These are phyloP conservation scores for Xylaria sp. DNA, from an alignment of 2,329 filamentous ascomycete genomes.

Conservation along the genomic window DNA sequence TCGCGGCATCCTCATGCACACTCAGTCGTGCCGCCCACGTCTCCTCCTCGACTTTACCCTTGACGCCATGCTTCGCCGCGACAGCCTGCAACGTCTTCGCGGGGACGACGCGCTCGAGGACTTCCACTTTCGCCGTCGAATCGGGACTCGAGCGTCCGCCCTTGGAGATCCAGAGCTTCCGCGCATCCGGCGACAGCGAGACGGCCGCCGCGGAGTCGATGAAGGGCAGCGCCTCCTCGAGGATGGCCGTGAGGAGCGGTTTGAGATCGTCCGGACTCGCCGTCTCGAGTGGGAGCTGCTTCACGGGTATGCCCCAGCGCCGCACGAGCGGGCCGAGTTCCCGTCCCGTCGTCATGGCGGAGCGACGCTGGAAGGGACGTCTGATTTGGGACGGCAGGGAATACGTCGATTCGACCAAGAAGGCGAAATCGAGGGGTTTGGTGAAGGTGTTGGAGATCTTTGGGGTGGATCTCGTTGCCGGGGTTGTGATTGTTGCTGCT, in stretches of 20 bases:
- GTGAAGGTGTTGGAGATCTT: not conserved
- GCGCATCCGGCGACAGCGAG: slow-evolving; percentile 28
- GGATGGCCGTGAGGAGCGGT: slow-evolving; percentile 46
- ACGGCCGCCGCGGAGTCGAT: slow-evolving; percentile 49
- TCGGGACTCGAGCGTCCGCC: slow-evolving; percentile 44
- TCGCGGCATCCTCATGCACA: slow-evolving; percentile 50
- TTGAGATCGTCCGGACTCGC: slow-evolving; percentile 40
- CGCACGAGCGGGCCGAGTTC: slow-evolving; percentile 46
- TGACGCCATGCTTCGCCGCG: slow-evolving; percentile 21
- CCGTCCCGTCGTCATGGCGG: slow-evolving; percentile 20
- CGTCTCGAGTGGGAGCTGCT: slow-evolving; percentile 42
- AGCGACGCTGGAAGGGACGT: not conserved
- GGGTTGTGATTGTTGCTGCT: too few relatives aligned
- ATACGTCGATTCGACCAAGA: not conserved
- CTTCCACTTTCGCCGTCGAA: slow-evolving; percentile 47
- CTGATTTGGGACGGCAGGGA: not conserved
- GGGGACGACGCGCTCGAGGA: slow-evolving; percentile 48
- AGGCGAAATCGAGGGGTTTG: not conserved
- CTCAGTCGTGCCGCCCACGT: slow-evolving; percentile 61
- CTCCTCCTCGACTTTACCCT: slow-evolving; percentile 36
- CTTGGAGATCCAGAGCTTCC: slow-evolving; percentile 48
- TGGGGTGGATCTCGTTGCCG: not conserved
- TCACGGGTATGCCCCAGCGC: slow-evolving; percentile 46
- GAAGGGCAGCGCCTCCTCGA: slow-evolving; percentile 56
- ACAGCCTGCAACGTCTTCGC: slow-evolving; percentile 39